Conservation (phyloP, 495 filamentous ascomycete species). For the Penicillium taxi region DNA sequence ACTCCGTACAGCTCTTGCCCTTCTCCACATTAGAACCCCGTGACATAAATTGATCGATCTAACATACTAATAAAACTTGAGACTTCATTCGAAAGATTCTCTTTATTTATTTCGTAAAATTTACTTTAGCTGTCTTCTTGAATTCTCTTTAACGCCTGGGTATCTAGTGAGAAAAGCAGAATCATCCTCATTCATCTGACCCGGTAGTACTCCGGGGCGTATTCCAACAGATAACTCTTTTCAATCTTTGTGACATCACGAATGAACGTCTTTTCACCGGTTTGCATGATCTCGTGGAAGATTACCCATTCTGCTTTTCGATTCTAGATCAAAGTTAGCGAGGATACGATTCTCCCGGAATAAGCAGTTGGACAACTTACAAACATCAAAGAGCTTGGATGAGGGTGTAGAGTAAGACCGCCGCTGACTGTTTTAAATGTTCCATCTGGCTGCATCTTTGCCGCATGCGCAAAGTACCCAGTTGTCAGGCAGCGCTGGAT, state of each 20-base stretch:
- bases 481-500: constrained; percentile 82
- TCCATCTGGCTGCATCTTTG: constrained; percentile 91
- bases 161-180: no score
- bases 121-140: background rate
- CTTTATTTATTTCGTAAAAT: background rate
- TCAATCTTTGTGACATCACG: constrained; percentile 88
- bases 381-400: constrained; percentile 93
- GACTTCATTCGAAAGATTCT: background rate
- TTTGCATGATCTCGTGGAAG: constrained; percentile 93
- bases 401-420: constrained; percentile 66
- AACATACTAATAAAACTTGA: no score
- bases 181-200: no score
- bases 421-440: constrained; percentile 77
- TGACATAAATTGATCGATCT: constrained; percentile 18
- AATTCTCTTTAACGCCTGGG: constrained; percentile 4
- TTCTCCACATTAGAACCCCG: constrained; percentile 8
- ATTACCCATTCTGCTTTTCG: constrained; percentile 97
- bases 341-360: no score
- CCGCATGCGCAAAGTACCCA: constrained; percentile 93
- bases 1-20: no score
- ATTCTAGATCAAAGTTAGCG: constrained; percentile 47
- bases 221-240: constrained; percentile 83
- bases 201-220: constrained; percentile 77
- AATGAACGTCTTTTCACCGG: constrained; percentile 81
- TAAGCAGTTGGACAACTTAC: constrained; percentile 34